Percentiles rank a stretch among this genome's conserved stretches.
Conservation (phyloP, 1,284 basidiomycete genomes). For the Pyrrhoderma noxium region DNA sequence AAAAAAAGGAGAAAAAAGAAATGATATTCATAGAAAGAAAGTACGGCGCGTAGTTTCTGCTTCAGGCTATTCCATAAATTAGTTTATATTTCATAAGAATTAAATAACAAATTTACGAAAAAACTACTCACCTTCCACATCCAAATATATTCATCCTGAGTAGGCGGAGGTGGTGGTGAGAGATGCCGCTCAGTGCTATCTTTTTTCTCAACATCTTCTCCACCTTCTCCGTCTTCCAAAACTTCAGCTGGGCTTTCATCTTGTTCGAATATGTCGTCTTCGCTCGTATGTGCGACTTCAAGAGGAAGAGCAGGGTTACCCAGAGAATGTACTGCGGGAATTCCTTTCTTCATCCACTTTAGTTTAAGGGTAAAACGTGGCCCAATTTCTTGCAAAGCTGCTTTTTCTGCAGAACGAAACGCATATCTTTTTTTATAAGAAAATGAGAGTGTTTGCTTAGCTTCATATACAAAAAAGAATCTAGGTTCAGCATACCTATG, state of each 20-base stretch:
- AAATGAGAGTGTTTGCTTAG: slow-evolving; percentile 1
- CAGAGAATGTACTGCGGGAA: slow-evolving; percentile 70
- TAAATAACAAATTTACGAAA: not conserved
- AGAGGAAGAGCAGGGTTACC: slow-evolving; percentile 52
- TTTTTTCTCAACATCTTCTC: not conserved
- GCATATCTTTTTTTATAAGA: slow-evolving; percentile 65
- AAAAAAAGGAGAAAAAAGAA: not conserved
- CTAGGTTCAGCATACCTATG: slow-evolving; percentile 57
- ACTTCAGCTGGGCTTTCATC: no score
- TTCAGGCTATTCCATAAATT: slow-evolving; percentile 47
- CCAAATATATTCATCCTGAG: slow-evolving; percentile 69
- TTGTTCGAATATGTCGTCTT: slow-evolving; percentile 25
- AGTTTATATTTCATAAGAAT: not conserved
- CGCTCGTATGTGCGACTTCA: slow-evolving; percentile 52
- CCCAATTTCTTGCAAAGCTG: slow-evolving; percentile 95
- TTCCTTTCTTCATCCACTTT: slow-evolving; percentile 80
- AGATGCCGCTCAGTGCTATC: not conserved
- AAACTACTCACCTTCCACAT: slow-evolving; percentile 62
- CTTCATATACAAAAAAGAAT: slow-evolving; percentile 1
- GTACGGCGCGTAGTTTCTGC: slow-evolving; percentile 69
- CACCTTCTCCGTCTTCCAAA: no score
- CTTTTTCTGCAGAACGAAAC: slow-evolving; percentile 86
- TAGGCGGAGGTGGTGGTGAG: slow-evolving; percentile 36
- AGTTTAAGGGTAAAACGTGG: slow-evolving; percentile 96
- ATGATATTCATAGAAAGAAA: slow-evolving; percentile 58